Conservation (phyloP, 768 basidiomycete species). For the Suillus hirtellus region DNA sequence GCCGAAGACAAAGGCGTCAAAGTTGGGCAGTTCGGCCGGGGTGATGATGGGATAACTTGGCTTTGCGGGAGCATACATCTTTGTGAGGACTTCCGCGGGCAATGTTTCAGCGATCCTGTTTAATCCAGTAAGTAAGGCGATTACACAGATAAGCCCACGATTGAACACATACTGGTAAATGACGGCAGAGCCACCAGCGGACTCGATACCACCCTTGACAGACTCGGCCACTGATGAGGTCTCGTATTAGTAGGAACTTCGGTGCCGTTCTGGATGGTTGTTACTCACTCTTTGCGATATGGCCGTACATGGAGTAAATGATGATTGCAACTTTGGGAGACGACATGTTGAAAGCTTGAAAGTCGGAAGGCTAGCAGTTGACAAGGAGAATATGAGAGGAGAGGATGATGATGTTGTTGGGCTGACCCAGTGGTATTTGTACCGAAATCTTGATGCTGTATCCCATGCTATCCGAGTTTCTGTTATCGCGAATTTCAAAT, state of each 20-base stretch:
- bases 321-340: conserved; percentile 65
- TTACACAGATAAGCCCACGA: not conserved
- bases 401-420: not conserved
- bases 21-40: conserved; percentile 51
- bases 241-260: conserved; percentile 6
- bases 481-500: not conserved
- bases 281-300: conserved; percentile 62
- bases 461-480: not conserved
- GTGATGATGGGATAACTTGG: conserved; percentile 68
- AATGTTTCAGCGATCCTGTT: conserved; percentile 82
- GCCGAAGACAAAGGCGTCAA: conserved; percentile 76
- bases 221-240: conserved; percentile 57
- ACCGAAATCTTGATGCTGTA: not conserved
- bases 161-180: conserved; percentile 53
- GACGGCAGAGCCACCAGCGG: conserved; percentile 49
- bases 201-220: conserved; percentile 45
- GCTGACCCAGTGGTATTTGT: conserved; percentile 16
- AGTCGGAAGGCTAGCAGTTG: not conserved
- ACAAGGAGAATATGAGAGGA: conserved; percentile 1
- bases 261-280: not conserved
- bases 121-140: not conserved
- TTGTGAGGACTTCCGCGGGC: conserved; percentile 58
- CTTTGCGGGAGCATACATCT: conserved; percentile 74
- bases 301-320: conserved; percentile 78
- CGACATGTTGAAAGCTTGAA: conserved; percentile 30